Conservation (phyloP, 257 asterid genomes). For the Nicotiana knightiana region DNA sequence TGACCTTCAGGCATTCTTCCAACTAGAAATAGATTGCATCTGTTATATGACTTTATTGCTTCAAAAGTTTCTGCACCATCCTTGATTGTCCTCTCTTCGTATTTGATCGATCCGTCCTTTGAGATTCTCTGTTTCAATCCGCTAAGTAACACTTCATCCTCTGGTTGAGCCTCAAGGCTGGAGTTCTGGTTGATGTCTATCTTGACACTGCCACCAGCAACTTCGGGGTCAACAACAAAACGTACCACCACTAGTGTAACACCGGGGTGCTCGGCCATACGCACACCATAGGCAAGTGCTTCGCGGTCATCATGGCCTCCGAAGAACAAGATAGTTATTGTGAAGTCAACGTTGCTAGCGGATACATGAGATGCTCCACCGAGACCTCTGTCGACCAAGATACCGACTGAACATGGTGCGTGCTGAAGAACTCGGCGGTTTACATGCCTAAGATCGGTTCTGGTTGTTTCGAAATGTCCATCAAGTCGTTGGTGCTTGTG, state of each 20-base stretch:
- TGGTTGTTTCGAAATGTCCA: constrained; percentile 55
- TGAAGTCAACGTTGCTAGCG: constrained; percentile 48
- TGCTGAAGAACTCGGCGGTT: constrained; percentile 55
- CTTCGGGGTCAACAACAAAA: constrained; percentile 24
- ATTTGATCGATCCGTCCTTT: constrained; percentile 34
- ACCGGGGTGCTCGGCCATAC: constrained; percentile 73
- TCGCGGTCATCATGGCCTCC: constrained; percentile 70
- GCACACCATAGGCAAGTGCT: constrained; percentile 52
- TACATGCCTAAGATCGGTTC: constrained; percentile 43
- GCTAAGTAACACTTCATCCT: constrained; percentile 32
- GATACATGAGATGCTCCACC: constrained; percentile 60
- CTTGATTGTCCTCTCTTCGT: constrained; percentile 36
- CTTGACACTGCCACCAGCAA: constrained; percentile 20
- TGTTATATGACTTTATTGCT: constrained; percentile 23
- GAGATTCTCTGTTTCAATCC: constrained; percentile 31
- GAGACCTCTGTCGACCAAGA: constrained; percentile 58
- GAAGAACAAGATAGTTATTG: constrained; percentile 42
- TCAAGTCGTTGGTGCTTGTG: constrained; percentile 60
- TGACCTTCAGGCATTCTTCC: constrained; percentile 62
- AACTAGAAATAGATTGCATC: constrained; percentile 43
- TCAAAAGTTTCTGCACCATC: constrained; percentile 23
- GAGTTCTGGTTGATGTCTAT: constrained; percentile 20
- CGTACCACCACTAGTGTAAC: constrained; percentile 36
- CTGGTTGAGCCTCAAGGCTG: constrained; percentile 13
- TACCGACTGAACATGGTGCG: constrained; percentile 66